These are phyloP conservation scores for Eimeria acervulina DNA, from an alignment of 169 alveolate species.

Conservation along the genomic window DNA sequence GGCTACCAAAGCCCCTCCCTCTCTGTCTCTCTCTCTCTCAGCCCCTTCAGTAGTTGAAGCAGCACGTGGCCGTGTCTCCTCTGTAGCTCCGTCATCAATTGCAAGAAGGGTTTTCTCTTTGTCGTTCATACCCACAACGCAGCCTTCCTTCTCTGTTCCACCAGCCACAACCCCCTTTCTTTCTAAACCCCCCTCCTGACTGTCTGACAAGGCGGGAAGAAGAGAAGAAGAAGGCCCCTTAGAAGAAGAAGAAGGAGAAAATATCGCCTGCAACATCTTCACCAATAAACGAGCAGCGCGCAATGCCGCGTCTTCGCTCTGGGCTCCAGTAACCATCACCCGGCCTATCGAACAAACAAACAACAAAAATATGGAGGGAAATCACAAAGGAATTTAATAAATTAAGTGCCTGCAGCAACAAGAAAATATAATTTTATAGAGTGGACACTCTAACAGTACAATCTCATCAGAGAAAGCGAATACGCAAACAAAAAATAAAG, in stretches of 20 bases:
- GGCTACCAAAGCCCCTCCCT: background rate
- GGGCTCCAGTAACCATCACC: slow-evolving; percentile 80
- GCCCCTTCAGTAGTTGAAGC: background rate
- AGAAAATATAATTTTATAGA: too few relatives aligned
- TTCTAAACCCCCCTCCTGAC: too few relatives aligned
- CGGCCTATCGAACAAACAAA: slow-evolving; percentile 49
- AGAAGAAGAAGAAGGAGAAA: background rate
- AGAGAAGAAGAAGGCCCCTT: background rate
- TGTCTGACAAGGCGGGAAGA: background rate
- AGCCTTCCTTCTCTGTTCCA: too few relatives aligned
- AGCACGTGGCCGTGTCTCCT: background rate
- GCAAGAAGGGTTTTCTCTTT: background rate
- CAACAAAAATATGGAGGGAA: background rate
- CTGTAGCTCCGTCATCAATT: background rate
- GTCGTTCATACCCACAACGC: background rate
- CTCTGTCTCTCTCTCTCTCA: background rate
- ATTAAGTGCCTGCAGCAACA: background rate
- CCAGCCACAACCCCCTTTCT: background rate
- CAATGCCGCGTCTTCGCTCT: slow-evolving; percentile 75
- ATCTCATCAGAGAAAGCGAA: background rate
- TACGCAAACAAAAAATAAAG: too few relatives aligned
- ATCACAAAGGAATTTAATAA: background rate
- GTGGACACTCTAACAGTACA: background rate
- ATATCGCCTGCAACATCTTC: slow-evolving; percentile 49
- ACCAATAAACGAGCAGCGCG: slow-evolving; percentile 81